Percentiles rank a stretch among this genome's conserved stretches.
Conservation (phyloP, 495 filamentous ascomycete species). For the Podospora bellae-mahoneyi region DNA sequence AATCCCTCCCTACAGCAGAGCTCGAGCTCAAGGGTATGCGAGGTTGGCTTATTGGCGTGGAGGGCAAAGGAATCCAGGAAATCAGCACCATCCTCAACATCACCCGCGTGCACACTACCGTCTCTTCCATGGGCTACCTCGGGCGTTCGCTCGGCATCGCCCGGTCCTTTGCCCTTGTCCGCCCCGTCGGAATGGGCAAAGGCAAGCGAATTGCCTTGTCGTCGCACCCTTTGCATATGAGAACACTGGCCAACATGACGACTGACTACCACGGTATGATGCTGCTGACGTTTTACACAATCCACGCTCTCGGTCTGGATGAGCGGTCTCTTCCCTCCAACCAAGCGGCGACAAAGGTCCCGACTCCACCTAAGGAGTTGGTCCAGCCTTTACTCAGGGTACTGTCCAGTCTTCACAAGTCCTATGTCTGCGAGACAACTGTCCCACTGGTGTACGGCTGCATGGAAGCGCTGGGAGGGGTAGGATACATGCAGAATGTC, state of each 20-base stretch:
- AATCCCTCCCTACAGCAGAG: constrained; percentile 66
- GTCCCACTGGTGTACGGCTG: constrained; percentile 58
- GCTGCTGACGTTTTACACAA: constrained; percentile 59
- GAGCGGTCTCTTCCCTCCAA: constrained; percentile 16
- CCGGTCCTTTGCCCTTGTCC: constrained; percentile 51
- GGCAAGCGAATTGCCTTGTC: constrained; percentile 41
- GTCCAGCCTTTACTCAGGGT: constrained; percentile 53
- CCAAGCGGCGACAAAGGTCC: not conserved
- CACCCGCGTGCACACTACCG: constrained; percentile 61
- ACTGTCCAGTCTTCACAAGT: constrained; percentile 65
- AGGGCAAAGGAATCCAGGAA: constrained; percentile 62
- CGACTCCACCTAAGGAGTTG: constrained; percentile 14
- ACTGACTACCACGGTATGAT: constrained; percentile 52
- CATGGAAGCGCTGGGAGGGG: constrained; percentile 71
- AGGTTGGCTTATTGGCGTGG: constrained; percentile 59
- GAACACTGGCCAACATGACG: constrained; percentile 53
- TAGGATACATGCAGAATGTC: constrained; percentile 65
- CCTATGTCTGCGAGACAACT: constrained; percentile 51
- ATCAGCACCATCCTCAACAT: constrained; percentile 67
- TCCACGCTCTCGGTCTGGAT: constrained; percentile 45
- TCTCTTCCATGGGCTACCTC: constrained; percentile 55
- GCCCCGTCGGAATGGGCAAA: constrained; percentile 41
- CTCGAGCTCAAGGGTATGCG: constrained; percentile 59
- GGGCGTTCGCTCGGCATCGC: constrained; percentile 61
- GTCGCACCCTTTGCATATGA: constrained; percentile 58